phyloP scores from a whole-genome alignment of 1,139 yeast genomes.

The Scheffersomyces stambukii region DNA sequence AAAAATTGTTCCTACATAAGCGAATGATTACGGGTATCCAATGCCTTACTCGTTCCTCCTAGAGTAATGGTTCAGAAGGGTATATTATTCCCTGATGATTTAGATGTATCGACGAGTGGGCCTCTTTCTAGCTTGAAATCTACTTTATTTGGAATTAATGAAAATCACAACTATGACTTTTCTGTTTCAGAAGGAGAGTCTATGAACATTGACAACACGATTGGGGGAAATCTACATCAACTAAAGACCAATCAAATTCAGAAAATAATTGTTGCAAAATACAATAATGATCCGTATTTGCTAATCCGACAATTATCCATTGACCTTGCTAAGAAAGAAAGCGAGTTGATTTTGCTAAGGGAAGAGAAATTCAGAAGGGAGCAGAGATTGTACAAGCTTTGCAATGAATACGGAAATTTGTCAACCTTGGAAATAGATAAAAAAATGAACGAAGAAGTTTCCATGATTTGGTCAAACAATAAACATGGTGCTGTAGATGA shows the following conservation, averaged over 20 bases:
- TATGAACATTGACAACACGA: slow-evolving; percentile 6
- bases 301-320: slow-evolving; percentile 46
- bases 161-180: no score
- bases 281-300: slow-evolving; percentile 33
- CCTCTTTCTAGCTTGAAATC: no score
- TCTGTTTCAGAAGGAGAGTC: no score
- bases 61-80: no score
- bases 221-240: slow-evolving; percentile 19
- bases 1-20: no score
- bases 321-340: slow-evolving; percentile 47
- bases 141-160: no score
- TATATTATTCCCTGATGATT: no score
- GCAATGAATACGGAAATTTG: slow-evolving; percentile 42
- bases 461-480: neutral
- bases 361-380: slow-evolving; percentile 41
- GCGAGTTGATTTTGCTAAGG: slow-evolving; percentile 39
- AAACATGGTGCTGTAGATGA: slow-evolving; percentile 3
- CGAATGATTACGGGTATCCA: no score
- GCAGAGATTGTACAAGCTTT: slow-evolving; percentile 36
- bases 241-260: slow-evolving; percentile 31
- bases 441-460: slow-evolving; percentile 5
- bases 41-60: no score
- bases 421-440: slow-evolving; percentile 42
- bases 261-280: slow-evolving; percentile 25
- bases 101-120: no score